Evolutionary conservation across 768 basidiomycete species (phyloP), one percentile per base, ranked within the genome.

Genomic region (Suillus clintonianus): DNA sequence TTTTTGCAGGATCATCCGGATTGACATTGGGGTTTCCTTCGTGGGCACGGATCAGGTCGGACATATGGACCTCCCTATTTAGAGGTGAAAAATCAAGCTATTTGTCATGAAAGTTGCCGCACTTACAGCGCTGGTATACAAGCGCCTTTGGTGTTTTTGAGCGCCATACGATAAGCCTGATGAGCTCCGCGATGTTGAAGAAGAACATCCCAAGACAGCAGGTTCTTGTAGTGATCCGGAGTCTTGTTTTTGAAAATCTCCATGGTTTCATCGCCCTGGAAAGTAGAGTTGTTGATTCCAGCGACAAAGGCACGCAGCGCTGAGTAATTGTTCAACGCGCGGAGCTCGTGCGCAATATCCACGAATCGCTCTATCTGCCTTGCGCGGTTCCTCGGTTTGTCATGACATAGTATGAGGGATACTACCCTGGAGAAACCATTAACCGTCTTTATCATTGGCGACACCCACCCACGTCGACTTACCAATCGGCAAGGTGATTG

Each of bases 221-320:
- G 83, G 65, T 88, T 87, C 76, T 95, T 95, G 64, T 87, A 88
- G 39, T 82, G 84, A 61, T 88, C 90, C n/a, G 85, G 84, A 9
- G 82, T 84, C 72, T 83, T 89, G 27, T 78, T 67, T 72, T 86
- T 89, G 72, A 96, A 89, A 36, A 85, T 76, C 61, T 91, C 88
- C 80, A 92, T 86, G 0, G 93, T 90, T 68, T 86, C 85, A 68
- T 90, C 89, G 8, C 91, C 91, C 55, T 89, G 83, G 66, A 90
- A 88, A 0, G 90, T 89, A 5, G 94, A 87, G 65, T 86, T 88
- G 70, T 92, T 91, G 77, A 99, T 92, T 5, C 95, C 97, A 34
- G 94, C 92, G n/a, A 98, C 89, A 68, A 98, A 88, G 11, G 95
- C 94, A 51, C 94, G 94, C 60, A 97, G 78, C 1, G 91, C 92